Evolutionary conservation across 495 filamentous ascomycete species (phyloP), one percentile per base, ranked within the genome.

Genomic region (Pseudotulostoma volvatum): DNA sequence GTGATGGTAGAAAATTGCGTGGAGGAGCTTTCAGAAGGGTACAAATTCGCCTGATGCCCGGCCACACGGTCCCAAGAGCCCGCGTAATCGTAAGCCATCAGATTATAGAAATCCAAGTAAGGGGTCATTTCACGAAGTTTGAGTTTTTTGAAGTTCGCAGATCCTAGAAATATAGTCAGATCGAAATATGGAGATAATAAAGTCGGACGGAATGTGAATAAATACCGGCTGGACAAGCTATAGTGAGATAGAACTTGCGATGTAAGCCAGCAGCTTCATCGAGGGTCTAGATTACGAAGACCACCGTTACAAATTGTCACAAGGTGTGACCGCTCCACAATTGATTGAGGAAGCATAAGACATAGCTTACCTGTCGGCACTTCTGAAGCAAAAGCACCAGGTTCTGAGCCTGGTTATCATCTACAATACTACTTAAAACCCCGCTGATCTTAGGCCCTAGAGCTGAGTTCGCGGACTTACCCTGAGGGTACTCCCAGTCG

Each of bases 31-130:
- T 42, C 45, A 20, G 68, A 75, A 9, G 54, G 43, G 54, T 67
- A 81, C 21, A 93, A 51, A 49, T 93, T 93, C 13, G 84, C 67
- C 54, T 83, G 75, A 49, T 93, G 77, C 14, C 79, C 82, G 18
- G 79, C 64, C 4, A 58, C 55, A 4, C 58, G 46, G 44, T 80
- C 77, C 83, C 82, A 93, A 19, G 67, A 67, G 37, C 79, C 77
- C 9, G 76, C 66, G 44, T n/a, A n/a, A n/a, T n/a, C n/a, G n/a
- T n/a, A n/a, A n/a, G 75, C 76, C 80, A 88, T 86, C 15, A 93
- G 58, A 49, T 92, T 81, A 60, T 64, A 67, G 34, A 57, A 61
- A 40, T 95, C 87, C 17, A 94, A 61, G 38, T 76, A 74, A 15
- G 56, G 59, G 37, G 82, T 77, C 78, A 95, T 92, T 18, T 66